Base-by-base conservation (phyloP, 192 early-diverging fungal genomes). In the Backusella psychrophila region DNA sequence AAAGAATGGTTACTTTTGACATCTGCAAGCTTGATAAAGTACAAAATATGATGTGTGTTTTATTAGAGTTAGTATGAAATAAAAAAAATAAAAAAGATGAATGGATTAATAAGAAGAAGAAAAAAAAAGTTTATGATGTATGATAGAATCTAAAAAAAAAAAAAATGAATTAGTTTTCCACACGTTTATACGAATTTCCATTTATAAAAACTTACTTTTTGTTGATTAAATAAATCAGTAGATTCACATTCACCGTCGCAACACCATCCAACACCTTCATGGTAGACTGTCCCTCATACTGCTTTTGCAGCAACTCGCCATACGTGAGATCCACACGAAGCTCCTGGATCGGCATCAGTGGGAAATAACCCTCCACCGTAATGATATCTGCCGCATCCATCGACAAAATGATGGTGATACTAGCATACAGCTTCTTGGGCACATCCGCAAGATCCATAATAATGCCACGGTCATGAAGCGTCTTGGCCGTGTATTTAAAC, bases 401-500 rank as follows among this genome's bases (percentile, higher is more conserved):
- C 35, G 97, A 95, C 39, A 99, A 92, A 0, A 93, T 96, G 44
- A 99, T 82, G 7, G 90, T 91, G 69, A 99, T 94, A 75, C 91
- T 90, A 72, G 94, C 92, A 79, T 96, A 98, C 83, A 95, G 92
- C 71, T 93, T 93, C 69, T 93, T 93, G 59, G 86, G 85, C 49
- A 95, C 89, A 41, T 93, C 96, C 21, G 93, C 92, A 12, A 99
- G 83, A 44, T 92, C 90, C 26, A 98, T 79, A 44, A 99, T 84
- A 5, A 99, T 95, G 69, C 97, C 96, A 82, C 95, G 94, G 77
- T 97, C 94, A 78, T 95, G 89, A 70, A 99, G 85, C 71, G 95
- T 90, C 77, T 95, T 91, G 1, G 97, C 98, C 19, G 94, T 94
- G 86, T 97, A 99, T 90, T 99, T 99, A 90, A 90, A 98, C 56